Evolutionary conservation across 768 basidiomycete species (phyloP).

Genomic region (Hygrophorus russula): DNA sequence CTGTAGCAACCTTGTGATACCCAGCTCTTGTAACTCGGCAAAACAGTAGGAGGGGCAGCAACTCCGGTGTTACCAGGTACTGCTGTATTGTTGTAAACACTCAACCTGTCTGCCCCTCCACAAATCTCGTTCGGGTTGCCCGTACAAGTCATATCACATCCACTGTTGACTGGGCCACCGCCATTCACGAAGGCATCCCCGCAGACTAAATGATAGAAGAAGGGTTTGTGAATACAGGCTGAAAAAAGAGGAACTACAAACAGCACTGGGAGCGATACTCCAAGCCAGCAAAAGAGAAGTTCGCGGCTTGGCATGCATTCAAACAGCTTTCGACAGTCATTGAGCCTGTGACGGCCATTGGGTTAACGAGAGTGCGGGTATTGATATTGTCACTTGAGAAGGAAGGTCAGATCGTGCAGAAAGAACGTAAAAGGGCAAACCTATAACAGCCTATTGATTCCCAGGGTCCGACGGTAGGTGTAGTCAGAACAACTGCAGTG

Average conservation of each 20-base stretch:
- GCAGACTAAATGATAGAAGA: not conserved
- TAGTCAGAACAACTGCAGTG: no score
- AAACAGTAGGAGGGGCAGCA: not conserved
- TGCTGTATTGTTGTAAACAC: conserved; percentile 1
- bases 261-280: no score
- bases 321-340: conserved; percentile 2
- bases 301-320: no score
- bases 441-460: no score
- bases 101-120: conserved; percentile 4
- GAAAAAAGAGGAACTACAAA: no score
- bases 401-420: not conserved
- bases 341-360: not conserved
- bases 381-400: no score
- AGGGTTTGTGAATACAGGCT: no score
- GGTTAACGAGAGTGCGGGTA: conserved; percentile 1
- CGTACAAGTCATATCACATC: conserved; percentile 4
- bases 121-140: conserved; percentile 1
- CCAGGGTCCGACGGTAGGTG: no score
- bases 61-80: conserved; percentile 4
- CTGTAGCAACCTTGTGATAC: not conserved
- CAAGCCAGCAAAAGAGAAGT: no score
- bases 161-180: not conserved
- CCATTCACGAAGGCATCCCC: conserved; percentile 4
- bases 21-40: not conserved
- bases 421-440: not conserved